Percentiles rank a stretch among this genome's conserved stretches.
Conservation (phyloP, 1,284 basidiomycete genomes). For the Ganoderma leucocontextum region DNA sequence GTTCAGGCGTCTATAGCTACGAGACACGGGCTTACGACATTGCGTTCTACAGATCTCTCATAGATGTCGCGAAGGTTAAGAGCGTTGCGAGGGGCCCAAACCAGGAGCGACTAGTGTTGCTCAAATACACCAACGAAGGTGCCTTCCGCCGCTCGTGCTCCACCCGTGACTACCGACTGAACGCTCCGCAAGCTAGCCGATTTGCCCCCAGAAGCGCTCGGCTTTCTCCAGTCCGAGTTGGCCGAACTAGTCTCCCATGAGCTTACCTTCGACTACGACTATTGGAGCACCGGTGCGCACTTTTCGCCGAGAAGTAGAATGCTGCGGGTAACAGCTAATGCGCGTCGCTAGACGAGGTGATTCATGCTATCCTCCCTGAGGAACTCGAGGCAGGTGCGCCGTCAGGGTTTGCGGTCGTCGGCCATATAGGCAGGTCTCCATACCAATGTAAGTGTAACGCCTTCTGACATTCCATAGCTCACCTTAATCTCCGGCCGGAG, state of each 20-base stretch:
- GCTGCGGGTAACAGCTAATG: not conserved
- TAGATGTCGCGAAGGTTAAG: conserved; percentile 74
- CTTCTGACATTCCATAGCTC: conserved; percentile 52
- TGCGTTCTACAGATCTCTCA: conserved; percentile 49
- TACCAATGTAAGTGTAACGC: not conserved
- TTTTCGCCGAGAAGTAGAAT: not conserved
- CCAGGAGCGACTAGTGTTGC: conserved; percentile 65
- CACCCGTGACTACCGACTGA: conserved; percentile 29
- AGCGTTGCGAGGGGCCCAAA: conserved; percentile 63
- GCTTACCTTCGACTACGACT: conserved; percentile 79
- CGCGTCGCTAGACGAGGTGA: conserved; percentile 75
- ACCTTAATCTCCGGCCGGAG: conserved; percentile 91
- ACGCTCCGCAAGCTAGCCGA: conserved; percentile 66
- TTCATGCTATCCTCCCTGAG: conserved; percentile 82
- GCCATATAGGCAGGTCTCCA: conserved; percentile 83
- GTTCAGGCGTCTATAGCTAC: conserved; percentile 6
- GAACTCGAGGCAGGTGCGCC: conserved; percentile 83
- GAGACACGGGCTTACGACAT: conserved; percentile 9
- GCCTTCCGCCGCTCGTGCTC: conserved; percentile 34
- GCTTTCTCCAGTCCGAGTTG: conserved; percentile 62
- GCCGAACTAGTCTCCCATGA: conserved; percentile 65
- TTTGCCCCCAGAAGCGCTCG: conserved; percentile 60
- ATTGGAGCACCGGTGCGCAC: conserved; percentile 81
- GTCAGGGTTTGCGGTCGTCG: conserved; percentile 87
- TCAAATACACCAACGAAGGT: conserved; percentile 71